Evolutionary conservation across 331 rosid species (phyloP).

Genomic region (Cydonia oblonga): DNA sequence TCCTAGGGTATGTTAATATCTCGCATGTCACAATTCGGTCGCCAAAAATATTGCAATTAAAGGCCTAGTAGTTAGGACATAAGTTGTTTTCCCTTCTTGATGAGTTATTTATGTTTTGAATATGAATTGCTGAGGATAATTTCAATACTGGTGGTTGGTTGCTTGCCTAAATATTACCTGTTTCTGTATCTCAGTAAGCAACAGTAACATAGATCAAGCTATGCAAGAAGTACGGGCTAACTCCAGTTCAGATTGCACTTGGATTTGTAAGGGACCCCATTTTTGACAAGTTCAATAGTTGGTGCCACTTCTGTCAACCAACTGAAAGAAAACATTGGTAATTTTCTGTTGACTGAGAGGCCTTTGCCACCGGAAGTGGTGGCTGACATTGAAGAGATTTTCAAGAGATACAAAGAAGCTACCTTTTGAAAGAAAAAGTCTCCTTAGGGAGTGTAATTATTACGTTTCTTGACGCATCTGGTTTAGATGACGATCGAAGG

Average conservation of each 20-base stretch:
- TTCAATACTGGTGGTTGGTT: background rate
- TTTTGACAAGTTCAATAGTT: conserved; percentile 73
- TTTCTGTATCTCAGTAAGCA: conserved; percentile 52
- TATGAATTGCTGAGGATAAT: background rate
- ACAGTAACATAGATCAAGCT: conserved; percentile 44
- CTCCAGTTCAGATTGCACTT: conserved; percentile 72
- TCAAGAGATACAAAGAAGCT: conserved; percentile 78
- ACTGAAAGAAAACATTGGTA: conserved; percentile 69
- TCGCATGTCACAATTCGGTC: background rate
- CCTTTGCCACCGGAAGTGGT: conserved; percentile 54
- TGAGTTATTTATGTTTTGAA: background rate
- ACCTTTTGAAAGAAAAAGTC: conserved; percentile 20
- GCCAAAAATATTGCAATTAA: background rate
- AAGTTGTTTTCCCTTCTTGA: background rate
- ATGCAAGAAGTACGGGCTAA: conserved; percentile 62
- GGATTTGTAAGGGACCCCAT: conserved; percentile 84
- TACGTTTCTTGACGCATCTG: background rate
- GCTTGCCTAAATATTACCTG: background rate
- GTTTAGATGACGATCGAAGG: background rate
- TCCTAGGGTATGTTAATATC: conserved; percentile 45
- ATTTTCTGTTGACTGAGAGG: conserved; percentile 47
- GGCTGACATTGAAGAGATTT: conserved; percentile 53
- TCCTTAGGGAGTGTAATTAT: background rate
- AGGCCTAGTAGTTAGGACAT: background rate
- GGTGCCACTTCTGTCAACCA: conserved; percentile 85